Percentiles rank a stretch among this genome's conserved stretches.
Conservation (phyloP, 2,329 filamentous ascomycete genomes). For the Colletotrichum echinochloae region DNA sequence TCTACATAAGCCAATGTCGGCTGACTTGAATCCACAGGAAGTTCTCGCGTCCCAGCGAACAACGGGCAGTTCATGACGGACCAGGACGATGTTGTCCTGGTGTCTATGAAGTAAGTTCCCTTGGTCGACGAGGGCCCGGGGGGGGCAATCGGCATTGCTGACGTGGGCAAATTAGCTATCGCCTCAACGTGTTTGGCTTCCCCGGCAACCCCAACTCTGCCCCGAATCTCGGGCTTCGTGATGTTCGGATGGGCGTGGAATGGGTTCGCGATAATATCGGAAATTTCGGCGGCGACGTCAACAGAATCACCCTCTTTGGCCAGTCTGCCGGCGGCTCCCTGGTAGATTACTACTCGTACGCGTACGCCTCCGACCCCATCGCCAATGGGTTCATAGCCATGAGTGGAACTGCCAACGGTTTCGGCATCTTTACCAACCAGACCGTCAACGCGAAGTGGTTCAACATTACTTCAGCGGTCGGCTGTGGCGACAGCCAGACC, state of each 20-base stretch:
- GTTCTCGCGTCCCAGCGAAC: slow-evolving; percentile 39
- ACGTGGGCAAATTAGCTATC: slow-evolving; percentile 47
- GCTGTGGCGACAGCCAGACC: slow-evolving; percentile 46
- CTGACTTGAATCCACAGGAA: slow-evolving; percentile 52
- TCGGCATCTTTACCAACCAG: slow-evolving; percentile 44
- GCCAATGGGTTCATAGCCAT: slow-evolving; percentile 59
- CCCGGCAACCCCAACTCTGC: slow-evolving; percentile 45
- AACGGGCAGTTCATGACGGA: slow-evolving; percentile 40
- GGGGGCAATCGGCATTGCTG: neutral
- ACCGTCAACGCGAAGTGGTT: slow-evolving; percentile 29
- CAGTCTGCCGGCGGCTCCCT: slow-evolving; percentile 41
- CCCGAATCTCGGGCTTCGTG: slow-evolving; percentile 62
- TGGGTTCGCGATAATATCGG: slow-evolving; percentile 64
- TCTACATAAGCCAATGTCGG: too few relatives aligned
- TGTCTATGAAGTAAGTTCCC: slow-evolving; percentile 54
- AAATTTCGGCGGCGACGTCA: slow-evolving; percentile 62
- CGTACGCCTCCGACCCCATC: slow-evolving; percentile 62
- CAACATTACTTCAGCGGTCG: slow-evolving; percentile 43
- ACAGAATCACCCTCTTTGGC: slow-evolving; percentile 54
- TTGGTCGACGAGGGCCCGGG: neutral
- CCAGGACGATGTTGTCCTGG: slow-evolving; percentile 59
- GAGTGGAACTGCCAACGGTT: slow-evolving; percentile 50
- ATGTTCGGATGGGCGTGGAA: slow-evolving; percentile 64
- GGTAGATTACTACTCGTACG: slow-evolving; percentile 62
- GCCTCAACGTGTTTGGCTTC: slow-evolving; percentile 57